These are phyloP conservation scores for Aleurites moluccanus DNA, from an alignment of 441 rosid species.

Conservation along the genomic window DNA sequence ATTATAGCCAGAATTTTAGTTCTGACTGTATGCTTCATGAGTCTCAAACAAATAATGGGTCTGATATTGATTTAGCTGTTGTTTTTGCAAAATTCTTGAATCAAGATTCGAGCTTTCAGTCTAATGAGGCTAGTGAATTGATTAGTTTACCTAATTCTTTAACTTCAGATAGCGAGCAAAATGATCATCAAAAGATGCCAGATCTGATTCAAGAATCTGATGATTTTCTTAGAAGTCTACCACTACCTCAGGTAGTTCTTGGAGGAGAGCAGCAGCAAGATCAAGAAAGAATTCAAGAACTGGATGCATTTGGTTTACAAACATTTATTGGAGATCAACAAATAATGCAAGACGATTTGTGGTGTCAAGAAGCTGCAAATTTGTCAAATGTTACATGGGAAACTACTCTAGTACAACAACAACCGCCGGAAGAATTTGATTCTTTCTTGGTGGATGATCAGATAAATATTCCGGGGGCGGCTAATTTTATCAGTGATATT, in stretches of 20 bases:
- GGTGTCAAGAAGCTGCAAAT: constrained; percentile 31
- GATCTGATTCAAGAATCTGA: constrained; percentile 15
- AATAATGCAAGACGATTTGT: constrained; percentile 31
- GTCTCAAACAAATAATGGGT: background rate
- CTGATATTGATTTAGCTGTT: constrained; percentile 54
- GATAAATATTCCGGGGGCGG: constrained; percentile 18
- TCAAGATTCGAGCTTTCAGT: constrained; percentile 24
- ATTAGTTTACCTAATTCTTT: constrained; percentile 10
- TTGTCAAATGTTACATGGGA: constrained; percentile 31
- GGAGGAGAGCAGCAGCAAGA: constrained; percentile 14
- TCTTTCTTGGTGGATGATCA: constrained; percentile 32
- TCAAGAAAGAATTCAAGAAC: constrained; percentile 20
- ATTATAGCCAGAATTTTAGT: constrained; percentile 1
- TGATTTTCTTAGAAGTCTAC: constrained; percentile 16
- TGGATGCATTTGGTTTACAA: constrained; percentile 34
- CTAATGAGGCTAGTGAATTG: constrained; percentile 11
- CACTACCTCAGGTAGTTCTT: constrained; percentile 15
- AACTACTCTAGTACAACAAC: constrained; percentile 12
- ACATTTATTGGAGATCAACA: constrained; percentile 30
- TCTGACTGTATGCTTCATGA: constrained; percentile 10
- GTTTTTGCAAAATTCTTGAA: constrained; percentile 58
- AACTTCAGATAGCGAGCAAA: background rate
- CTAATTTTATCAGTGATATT: constrained; percentile 26
- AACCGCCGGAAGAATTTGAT: constrained; percentile 27
- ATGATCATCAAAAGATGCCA: background rate